These are phyloP conservation scores for Myxozyma geophila DNA, from an alignment of 805 yeast genomes.

Conservation along the genomic window DNA sequence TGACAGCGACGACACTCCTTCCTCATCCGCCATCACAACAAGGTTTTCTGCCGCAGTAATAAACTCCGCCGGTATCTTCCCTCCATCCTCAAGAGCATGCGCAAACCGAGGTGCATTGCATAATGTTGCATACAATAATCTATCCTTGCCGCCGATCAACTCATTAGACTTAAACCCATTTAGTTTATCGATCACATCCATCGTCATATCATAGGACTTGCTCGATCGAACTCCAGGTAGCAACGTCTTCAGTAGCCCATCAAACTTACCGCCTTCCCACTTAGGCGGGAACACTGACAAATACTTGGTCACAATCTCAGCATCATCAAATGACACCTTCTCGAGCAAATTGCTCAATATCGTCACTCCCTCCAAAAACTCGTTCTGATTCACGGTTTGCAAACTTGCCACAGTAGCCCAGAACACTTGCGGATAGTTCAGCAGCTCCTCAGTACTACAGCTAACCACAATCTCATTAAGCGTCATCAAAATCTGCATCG, in stretches of 20 bases:
- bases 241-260: conserved; percentile 79
- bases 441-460: conserved; percentile 72
- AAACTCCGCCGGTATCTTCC: conserved; percentile 54
- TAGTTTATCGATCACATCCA: conserved; percentile 73
- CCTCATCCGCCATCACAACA: conserved; percentile 62
- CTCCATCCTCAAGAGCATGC: conserved; percentile 70
- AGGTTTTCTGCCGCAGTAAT: conserved; percentile 60
- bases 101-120: conserved; percentile 83
- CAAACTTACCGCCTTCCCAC: conserved; percentile 96
- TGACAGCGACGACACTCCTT: conserved; percentile 62
- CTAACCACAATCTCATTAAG: conserved; percentile 90
- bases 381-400: conserved; percentile 88
- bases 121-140: conserved; percentile 72
- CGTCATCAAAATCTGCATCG: conserved; percentile 97
- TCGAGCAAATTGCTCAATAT: conserved; percentile 80
- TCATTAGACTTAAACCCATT: conserved; percentile 70
- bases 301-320: conserved; percentile 80
- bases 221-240: conserved; percentile 84
- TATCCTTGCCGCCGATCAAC: conserved; percentile 70
- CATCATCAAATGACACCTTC: conserved; percentile 83
- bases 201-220: conserved; percentile 75
- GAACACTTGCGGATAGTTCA: conserved; percentile 88
- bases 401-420: conserved; percentile 95
- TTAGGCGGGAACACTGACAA: conserved; percentile 88
- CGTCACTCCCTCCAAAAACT: conserved; percentile 84